Percentiles rank a stretch among this genome's conserved stretches.
phyloP scores from a whole-genome alignment of 2,329 filamentous ascomycete genomes.

The Dryadomyces quercus-mongolicae region DNA sequence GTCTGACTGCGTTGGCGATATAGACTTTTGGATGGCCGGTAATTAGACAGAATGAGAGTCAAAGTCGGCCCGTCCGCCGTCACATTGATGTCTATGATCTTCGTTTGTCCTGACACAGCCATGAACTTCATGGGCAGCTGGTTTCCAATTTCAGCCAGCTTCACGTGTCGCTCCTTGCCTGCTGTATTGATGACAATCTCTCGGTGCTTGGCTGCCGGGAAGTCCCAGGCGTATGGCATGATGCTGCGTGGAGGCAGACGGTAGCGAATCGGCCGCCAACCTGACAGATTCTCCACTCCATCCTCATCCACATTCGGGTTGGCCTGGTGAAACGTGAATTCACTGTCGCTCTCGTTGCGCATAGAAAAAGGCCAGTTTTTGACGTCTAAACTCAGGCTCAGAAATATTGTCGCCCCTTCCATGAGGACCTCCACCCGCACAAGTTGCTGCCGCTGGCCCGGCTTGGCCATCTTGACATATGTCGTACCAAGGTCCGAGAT shows the following conservation, averaged over 20 bases:
- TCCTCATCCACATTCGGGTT: slow-evolving; percentile 90
- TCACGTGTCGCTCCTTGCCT: slow-evolving; percentile 79
- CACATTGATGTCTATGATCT: slow-evolving; percentile 94
- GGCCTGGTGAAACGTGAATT: slow-evolving; percentile 93
- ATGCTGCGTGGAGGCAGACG: slow-evolving; percentile 87
- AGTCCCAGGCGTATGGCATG: slow-evolving; percentile 99
- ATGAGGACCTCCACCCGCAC: slow-evolving; percentile 81
- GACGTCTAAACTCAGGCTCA: slow-evolving; percentile 79
- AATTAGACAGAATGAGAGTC: slow-evolving; percentile 87
- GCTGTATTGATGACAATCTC: slow-evolving; percentile 75
- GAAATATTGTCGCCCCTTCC: slow-evolving; percentile 86
- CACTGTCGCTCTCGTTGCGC: slow-evolving; percentile 93
- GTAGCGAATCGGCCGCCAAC: slow-evolving; percentile 88
- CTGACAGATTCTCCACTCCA: slow-evolving; percentile 67
- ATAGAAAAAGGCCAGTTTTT: slow-evolving; percentile 98
- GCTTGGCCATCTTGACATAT: slow-evolving; percentile 86
- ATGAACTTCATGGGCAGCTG: slow-evolving; percentile 87
- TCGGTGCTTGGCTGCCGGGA: slow-evolving; percentile 92
- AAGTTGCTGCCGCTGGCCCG: slow-evolving; percentile 77
- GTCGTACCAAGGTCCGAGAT: slow-evolving; percentile 89
- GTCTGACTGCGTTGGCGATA: slow-evolving; percentile 48
- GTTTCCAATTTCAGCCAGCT: slow-evolving; percentile 92
- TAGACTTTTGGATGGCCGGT: slow-evolving; percentile 82
- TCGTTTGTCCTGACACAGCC: slow-evolving; percentile 53
- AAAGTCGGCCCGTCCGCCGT: slow-evolving; percentile 92